Base-by-base conservation (phyloP, 2,329 filamentous ascomycete genomes). In the Dendryphion nanum region DNA sequence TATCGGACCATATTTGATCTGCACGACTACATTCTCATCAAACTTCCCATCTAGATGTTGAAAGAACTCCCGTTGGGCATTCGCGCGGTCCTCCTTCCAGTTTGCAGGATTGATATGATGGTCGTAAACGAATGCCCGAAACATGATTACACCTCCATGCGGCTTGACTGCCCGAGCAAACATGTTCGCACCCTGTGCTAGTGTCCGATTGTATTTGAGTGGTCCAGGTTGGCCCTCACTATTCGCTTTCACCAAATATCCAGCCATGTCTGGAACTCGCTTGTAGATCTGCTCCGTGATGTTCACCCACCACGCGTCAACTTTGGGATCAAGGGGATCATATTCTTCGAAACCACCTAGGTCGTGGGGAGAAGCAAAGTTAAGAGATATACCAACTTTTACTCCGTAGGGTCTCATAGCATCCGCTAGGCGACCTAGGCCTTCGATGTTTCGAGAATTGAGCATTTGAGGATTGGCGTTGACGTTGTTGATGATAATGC, bases 91-190 rank as follows among this genome's bases (percentile, higher is more conserved):
- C 1, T 75, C 75, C 35, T 74, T 78, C 81, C 82, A 86, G 56
- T 82, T 71, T 0, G 69, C 66, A 52, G 81, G 70, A 44, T 78
- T 73, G 43, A 82, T 59, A 6, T 69, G 63, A 30, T 75, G 67
- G 51, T 86, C 74, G 56, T 87, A 86, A 1, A 87, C 82, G 48
- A 87, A 87, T 1, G 83, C 83, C 2, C 84, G 76, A 67, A 83
- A 87, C 76, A 87, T 79, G 37, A 86, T 70, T 20, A 83, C 93
- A 61, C 89, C 89, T 63, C 93, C 93, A 33, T 97, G 95, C 69
- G 89, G 88, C 39, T 94, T 95, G 68, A 85, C 88, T 49, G 88
- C 87, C 50, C 81, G 96, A 63, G 83, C 83, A 48, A 87, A 86
- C 39, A 87, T 64, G 50, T 86, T 86, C 4, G 82, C 83, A 2